Evolutionary conservation across 805 yeast species (phyloP).

Genomic region (Candida germanica): DNA sequence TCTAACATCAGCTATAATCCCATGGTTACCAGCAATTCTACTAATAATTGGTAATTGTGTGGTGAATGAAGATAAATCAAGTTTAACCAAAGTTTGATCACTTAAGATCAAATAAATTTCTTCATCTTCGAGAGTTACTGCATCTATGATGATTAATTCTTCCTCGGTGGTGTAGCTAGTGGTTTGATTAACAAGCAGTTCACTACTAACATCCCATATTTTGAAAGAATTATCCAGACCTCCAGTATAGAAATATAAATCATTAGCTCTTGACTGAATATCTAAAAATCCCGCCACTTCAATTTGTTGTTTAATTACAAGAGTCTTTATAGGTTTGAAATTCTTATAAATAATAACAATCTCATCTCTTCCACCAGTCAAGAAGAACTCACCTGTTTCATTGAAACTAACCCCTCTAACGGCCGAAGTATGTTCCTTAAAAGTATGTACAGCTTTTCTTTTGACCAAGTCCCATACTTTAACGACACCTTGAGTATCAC

Average conservation of each 20-base stretch:
- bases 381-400: slow-evolving; percentile 48
- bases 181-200: slow-evolving; percentile 44
- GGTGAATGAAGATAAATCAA: slow-evolving; percentile 24
- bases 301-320: slow-evolving; percentile 71
- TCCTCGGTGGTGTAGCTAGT: slow-evolving; percentile 59
- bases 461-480: slow-evolving; percentile 67
- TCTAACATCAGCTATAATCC: slow-evolving; percentile 87
- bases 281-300: slow-evolving; percentile 61
- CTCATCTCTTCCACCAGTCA: slow-evolving; percentile 90
- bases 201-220: slow-evolving; percentile 57
- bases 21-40: slow-evolving; percentile 88
- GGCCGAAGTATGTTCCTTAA: slow-evolving; percentile 76
- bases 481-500: slow-evolving; percentile 56
- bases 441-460: slow-evolving; percentile 61
- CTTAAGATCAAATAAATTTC: slow-evolving; percentile 57
- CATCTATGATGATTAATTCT: slow-evolving; percentile 64
- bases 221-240: slow-evolving; percentile 73
- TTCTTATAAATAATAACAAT: slow-evolving; percentile 59
- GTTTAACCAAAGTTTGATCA: slow-evolving; percentile 75
- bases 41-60: slow-evolving; percentile 22
- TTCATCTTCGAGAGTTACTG: slow-evolving; percentile 28
- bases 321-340: slow-evolving; percentile 57
- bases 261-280: slow-evolving; percentile 15
- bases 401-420: slow-evolving; percentile 79
- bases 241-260: slow-evolving; percentile 58